A percentile compares a stretch with the other conserved stretches of the same genome.
phyloP scores from a whole-genome alignment of 805 yeast species.

The Suhomyces xylopsoci region DNA sequence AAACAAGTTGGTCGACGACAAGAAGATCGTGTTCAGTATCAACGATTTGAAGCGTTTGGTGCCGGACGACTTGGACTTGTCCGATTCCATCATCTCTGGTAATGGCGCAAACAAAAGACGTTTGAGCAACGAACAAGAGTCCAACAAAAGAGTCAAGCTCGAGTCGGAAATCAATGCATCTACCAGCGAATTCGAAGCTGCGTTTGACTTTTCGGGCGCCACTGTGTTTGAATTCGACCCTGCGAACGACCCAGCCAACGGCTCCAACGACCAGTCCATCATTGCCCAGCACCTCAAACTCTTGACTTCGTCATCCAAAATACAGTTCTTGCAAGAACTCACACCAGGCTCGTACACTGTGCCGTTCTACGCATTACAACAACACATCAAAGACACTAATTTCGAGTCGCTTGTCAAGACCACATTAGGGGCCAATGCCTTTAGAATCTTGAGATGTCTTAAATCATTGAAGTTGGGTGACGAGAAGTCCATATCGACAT shows the following conservation, averaged over 20 bases:
- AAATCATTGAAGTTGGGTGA: slow-evolving; percentile 69
- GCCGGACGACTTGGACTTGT: slow-evolving; percentile 42
- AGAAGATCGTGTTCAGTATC: slow-evolving; percentile 33
- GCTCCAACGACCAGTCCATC: slow-evolving; percentile 22
- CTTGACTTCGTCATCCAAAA: slow-evolving; percentile 46
- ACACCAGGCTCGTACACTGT: slow-evolving; percentile 56
- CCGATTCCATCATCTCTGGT: slow-evolving; percentile 43
- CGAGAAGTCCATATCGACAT: slow-evolving; percentile 75
- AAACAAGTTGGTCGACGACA: slow-evolving; percentile 31
- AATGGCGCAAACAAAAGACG: slow-evolving; percentile 24
- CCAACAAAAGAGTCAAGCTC: slow-evolving; percentile 39
- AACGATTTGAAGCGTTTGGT: slow-evolving; percentile 34
- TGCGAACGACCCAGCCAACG: slow-evolving; percentile 23
- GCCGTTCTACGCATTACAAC: slow-evolving; percentile 54
- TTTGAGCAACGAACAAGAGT: slow-evolving; percentile 9
- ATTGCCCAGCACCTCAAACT: slow-evolving; percentile 69
- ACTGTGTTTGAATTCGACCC: neutral
- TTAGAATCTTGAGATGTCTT: slow-evolving; percentile 75
- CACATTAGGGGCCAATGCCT: slow-evolving; percentile 62
- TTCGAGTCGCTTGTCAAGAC: slow-evolving; percentile 58
- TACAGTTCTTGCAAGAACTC: slow-evolving; percentile 61
- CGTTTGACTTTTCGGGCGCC: neutral
- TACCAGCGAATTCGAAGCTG: neutral
- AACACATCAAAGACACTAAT: slow-evolving; percentile 45
- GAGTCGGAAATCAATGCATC: slow-evolving; percentile 16